Conservation (phyloP, 495 filamentous ascomycete species). For the Penicillium lividum region DNA sequence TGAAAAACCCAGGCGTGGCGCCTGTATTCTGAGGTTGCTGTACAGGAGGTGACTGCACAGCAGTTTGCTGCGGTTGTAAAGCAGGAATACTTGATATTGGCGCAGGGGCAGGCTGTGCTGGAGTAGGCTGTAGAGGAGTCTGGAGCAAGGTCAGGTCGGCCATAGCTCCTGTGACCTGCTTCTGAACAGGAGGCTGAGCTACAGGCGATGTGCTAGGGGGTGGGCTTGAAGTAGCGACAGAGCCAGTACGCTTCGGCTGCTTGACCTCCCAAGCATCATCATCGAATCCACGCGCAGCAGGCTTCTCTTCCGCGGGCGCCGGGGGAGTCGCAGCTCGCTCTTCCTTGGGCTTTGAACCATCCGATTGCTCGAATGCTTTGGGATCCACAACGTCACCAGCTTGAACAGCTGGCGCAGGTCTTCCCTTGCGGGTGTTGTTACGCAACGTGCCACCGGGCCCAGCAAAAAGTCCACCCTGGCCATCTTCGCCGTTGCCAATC, state of each 20-base stretch:
- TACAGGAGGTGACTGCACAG: slow-evolving; percentile 46
- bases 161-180: slow-evolving; percentile 68
- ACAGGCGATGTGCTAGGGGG: slow-evolving; percentile 40
- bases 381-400: slow-evolving; percentile 84
- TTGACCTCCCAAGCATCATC: slow-evolving; percentile 98
- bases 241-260: slow-evolving; percentile 62
- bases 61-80: slow-evolving; percentile 50
- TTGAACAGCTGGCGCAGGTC: slow-evolving; percentile 81
- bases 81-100: slow-evolving; percentile 26
- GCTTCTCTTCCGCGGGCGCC: slow-evolving; percentile 35
- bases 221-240: slow-evolving; percentile 31
- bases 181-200: slow-evolving; percentile 43
- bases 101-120: slow-evolving; percentile 53
- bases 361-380: slow-evolving; percentile 75
- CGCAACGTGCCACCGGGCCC: slow-evolving; percentile 83
- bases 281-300: slow-evolving; percentile 71
- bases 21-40: slow-evolving; percentile 56
- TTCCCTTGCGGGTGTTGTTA: slow-evolving; percentile 94
- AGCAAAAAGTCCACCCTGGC: slow-evolving; percentile 77
- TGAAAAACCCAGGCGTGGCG: slow-evolving; percentile 53
- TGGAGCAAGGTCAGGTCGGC: slow-evolving; percentile 77
- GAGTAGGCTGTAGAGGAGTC: slow-evolving; percentile 73
- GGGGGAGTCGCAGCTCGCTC: slow-evolving; percentile 48
- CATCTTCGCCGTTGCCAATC: slow-evolving; percentile 52
- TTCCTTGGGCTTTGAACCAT: slow-evolving; percentile 43